phyloP scores from a whole-genome alignment of 495 filamentous ascomycete genomes.

The Penicillium pulvis region DNA sequence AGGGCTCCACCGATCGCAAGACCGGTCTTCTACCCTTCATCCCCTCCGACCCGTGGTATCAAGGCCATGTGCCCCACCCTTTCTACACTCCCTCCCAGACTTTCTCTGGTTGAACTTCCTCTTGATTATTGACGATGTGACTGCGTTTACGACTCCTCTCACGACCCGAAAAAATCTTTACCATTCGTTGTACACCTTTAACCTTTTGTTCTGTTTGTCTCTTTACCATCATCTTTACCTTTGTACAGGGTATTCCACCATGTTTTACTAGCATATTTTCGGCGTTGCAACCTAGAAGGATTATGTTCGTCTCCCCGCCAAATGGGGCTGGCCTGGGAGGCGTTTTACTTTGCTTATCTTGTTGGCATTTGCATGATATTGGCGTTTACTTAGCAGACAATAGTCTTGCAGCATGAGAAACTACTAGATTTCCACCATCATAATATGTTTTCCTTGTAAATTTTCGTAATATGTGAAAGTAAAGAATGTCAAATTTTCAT shows the following conservation, averaged over 20 bases:
- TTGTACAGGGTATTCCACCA: constrained; percentile 20
- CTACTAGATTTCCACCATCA: constrained; percentile 10
- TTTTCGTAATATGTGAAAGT: too few relatives aligned
- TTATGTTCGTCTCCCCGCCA: constrained; percentile 14
- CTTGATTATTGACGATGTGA: constrained; percentile 25
- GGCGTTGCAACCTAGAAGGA: constrained; percentile 40
- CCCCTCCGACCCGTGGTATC: constrained; percentile 50
- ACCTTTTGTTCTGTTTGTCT: constrained; percentile 14
- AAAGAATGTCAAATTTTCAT: too few relatives aligned
- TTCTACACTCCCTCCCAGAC: constrained; percentile 46
- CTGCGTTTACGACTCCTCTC: constrained; percentile 27
- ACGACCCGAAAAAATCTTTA: constrained; percentile 24
- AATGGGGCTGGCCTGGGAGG: constrained; percentile 23
- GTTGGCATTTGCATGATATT: constrained; percentile 33
- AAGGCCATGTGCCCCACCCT: constrained; percentile 32
- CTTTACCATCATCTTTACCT: background rate
- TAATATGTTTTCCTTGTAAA: background rate
- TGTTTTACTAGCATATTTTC: constrained; percentile 30
- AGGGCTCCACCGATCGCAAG: constrained; percentile 69
- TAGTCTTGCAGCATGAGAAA: constrained; percentile 19
- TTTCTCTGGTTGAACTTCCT: constrained; percentile 27
- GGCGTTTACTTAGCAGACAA: constrained; percentile 20
- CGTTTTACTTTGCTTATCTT: constrained; percentile 23
- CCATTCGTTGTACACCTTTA: constrained; percentile 35
- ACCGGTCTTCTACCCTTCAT: constrained; percentile 82